A percentile compares a stretch with the other conserved stretches of the same genome.
Conservation (phyloP, 345 rosid genomes). For the Pugionium dolabratum region DNA sequence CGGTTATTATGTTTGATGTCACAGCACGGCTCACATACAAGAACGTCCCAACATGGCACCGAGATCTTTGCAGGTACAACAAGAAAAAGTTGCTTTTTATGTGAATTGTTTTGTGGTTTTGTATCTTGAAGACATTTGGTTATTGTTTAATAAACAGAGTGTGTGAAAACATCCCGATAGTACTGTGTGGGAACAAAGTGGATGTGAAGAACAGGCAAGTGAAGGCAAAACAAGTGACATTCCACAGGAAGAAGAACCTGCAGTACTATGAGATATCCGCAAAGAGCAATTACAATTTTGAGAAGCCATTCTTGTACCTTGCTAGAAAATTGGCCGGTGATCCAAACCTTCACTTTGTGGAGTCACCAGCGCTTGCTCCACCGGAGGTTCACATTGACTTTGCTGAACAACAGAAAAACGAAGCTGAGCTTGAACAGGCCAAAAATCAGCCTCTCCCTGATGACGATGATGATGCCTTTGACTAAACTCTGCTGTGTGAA, state of each 20-base stretch:
- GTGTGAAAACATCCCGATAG: slow-evolving; percentile 89
- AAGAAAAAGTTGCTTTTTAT: too few species aligned
- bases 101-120: too few species aligned
- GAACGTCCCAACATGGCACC: slow-evolving; percentile 99
- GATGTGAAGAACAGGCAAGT: slow-evolving; percentile 97
- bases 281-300: slow-evolving; percentile 90
- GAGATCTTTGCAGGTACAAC: slow-evolving; percentile 72
- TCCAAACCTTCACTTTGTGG: slow-evolving; percentile 84
- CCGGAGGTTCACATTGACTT: slow-evolving; percentile 88
- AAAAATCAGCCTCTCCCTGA: slow-evolving; percentile 40
- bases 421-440: slow-evolving; percentile 15
- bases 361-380: slow-evolving; percentile 89
- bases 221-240: slow-evolving; percentile 87
- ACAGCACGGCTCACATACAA: slow-evolving; percentile 95
- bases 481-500: background rate
- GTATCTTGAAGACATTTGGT: too few species aligned
- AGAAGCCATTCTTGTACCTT: slow-evolving; percentile 90
- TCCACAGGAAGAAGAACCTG: slow-evolving; percentile 92
- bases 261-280: slow-evolving; percentile 95
- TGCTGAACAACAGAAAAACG: slow-evolving; percentile 56
- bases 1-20: slow-evolving; percentile 95
- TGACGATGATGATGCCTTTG: slow-evolving; percentile 43
- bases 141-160: slow-evolving; percentile 30
- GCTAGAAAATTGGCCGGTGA: slow-evolving; percentile 80
- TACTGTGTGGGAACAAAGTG: slow-evolving; percentile 89